These are phyloP conservation scores for Boeremia lycopersici DNA, from an alignment of 2,329 filamentous ascomycete species.

Conservation along the genomic window DNA sequence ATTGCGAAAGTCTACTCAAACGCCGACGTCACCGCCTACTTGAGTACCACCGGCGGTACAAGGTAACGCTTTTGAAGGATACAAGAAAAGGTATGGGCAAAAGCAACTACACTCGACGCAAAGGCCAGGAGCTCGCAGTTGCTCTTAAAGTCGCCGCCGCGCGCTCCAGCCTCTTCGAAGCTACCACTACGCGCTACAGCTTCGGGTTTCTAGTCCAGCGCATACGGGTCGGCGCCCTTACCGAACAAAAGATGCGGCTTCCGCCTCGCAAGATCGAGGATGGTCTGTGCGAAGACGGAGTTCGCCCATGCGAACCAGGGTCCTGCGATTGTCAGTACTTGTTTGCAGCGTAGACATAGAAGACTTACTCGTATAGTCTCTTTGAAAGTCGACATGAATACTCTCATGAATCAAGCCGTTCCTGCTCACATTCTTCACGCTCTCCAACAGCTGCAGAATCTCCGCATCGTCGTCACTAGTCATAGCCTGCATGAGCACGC, in stretches of 20 bases:
- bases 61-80: too few species aligned
- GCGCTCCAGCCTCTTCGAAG: background rate
- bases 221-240: constrained; percentile 56
- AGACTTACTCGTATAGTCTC: constrained; percentile 74
- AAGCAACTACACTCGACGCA: background rate
- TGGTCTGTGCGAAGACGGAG: constrained; percentile 90
- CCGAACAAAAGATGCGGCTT: constrained; percentile 89
- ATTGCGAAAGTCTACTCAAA: too few species aligned
- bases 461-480: constrained; percentile 84
- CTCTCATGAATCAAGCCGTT: constrained; percentile 91
- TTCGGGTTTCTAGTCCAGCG: constrained; percentile 16
- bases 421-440: constrained; percentile 76
- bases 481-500: constrained; percentile 86
- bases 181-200: background rate
- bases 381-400: constrained; percentile 75
- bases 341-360: background rate
- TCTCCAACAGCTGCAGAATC: constrained; percentile 72
- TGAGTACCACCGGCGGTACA: too few species aligned
- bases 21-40: too few species aligned
- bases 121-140: background rate
- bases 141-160: background rate
- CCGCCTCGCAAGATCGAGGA: constrained; percentile 84
- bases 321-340: constrained; percentile 46
- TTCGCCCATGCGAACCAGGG: constrained; percentile 99
- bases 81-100: too few species aligned